Evolutionary conservation across 768 basidiomycete genomes (phyloP), one percentile per base, ranked within the genome.

Genomic region (Ramaria rubella): DNA sequence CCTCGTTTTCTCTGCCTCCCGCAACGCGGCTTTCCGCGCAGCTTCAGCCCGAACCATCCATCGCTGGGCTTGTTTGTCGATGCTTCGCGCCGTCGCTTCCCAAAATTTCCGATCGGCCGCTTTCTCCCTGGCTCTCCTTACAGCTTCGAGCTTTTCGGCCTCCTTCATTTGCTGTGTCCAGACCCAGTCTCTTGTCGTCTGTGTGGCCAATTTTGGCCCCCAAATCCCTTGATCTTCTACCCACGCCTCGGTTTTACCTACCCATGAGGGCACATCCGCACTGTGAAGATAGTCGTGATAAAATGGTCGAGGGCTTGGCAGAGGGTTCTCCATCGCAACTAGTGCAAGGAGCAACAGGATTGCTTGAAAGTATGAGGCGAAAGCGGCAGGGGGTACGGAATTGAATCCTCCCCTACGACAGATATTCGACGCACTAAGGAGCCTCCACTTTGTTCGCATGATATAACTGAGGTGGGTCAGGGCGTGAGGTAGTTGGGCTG

Each of bases 1-100:
- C 60, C 74, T 74, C 26, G 69, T 68, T 61, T 74, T 76, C 36
- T 73, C 73, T 65, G 71, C 72, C 65, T 78, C 79, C 58, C 72
- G 71, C 60, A 79, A 77, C 21, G 70, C 70, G 6, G 73, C 76
- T 34, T 72, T 66, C 55, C 74, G 73, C 58, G 77, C 70, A 45
- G 70, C 68, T 61, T 76, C 74, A 55, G 77, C 74, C 11, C 56
- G 14, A 23, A 42, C 34, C 55, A 56, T 53, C 49, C 55, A 59
- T 33, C 55, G 43, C 8, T 59, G 57, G 15, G 59, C 60, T 48
- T 61, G 58, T 36, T 38, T 43, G 31, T 61, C 53, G 12, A 53
- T 46, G 40, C 38, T 42, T 12, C 40, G 27, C 34, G 60, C 60
- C 29, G 54, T 38, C n/a, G 43, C 56, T 66, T 36, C 61, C 55